Percentiles rank a stretch among this genome's conserved stretches.
Evolutionary conservation across 148 eudicot species (phyloP).

Genomic region (Hydrangea macrophylla): DNA sequence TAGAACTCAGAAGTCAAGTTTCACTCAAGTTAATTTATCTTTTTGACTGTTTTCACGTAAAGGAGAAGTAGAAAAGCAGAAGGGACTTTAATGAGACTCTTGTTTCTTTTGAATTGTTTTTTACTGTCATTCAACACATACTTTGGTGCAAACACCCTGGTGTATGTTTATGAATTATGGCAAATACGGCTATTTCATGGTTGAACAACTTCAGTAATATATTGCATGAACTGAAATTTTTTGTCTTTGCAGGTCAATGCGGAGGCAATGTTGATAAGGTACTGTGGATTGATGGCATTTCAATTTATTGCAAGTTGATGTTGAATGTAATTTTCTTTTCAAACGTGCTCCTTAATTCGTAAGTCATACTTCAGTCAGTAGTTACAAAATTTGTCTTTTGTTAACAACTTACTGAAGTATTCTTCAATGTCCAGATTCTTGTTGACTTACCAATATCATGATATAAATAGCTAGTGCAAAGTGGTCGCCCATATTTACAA

Average conservation of each 20-base stretch:
- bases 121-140: not conserved
- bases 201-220: conserved; percentile 7
- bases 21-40: no score
- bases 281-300: not conserved
- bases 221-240: conserved; percentile 10
- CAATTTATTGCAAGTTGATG: conserved; percentile 6
- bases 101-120: not conserved
- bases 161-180: not conserved
- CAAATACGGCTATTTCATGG: not conserved
- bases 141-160: not conserved
- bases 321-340: conserved; percentile 2
- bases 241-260: conserved; percentile 63
- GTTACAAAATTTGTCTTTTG: not conserved
- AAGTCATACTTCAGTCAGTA: not conserved
- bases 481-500: no score
- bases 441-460: not conserved
- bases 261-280: conserved; percentile 77
- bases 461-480: no score
- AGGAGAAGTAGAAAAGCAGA: no score
- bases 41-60: no score
- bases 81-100: no score
- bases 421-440: not conserved
- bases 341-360: not conserved
- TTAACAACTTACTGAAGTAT: not conserved
- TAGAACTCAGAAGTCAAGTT: no score